phyloP scores from a whole-genome alignment of 2,329 filamentous ascomycete species.

The Alternaria brassicicola region DNA sequence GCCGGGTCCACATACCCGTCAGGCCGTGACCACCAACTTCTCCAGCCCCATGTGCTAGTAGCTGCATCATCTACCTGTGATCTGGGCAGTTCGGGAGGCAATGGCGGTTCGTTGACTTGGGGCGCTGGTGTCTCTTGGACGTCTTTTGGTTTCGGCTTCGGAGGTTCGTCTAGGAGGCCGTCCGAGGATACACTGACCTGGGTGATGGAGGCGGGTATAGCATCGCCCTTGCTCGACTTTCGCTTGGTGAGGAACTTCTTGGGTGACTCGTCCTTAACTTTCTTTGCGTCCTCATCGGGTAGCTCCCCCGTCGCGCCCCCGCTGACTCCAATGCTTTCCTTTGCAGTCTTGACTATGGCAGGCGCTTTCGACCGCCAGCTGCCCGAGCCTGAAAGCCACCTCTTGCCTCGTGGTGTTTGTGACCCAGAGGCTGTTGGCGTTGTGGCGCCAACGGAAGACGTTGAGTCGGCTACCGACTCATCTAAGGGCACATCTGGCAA shows the following conservation, averaged over 20 bases:
- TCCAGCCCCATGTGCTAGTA: conserved; percentile 49
- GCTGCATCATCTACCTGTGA: conserved; percentile 9
- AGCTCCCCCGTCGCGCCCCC: conserved; percentile 53
- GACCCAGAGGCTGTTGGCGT: conserved; percentile 23
- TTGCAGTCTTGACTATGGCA: conserved; percentile 54
- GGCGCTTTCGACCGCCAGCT: conserved; percentile 56
- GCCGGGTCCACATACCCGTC: conserved; percentile 54
- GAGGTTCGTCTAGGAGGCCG: conserved; percentile 37
- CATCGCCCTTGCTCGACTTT: conserved; percentile 54
- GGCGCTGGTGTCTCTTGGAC: conserved; percentile 15
- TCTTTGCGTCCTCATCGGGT: conserved; percentile 38
- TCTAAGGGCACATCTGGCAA: conserved; percentile 23
- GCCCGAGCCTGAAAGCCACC: conserved; percentile 53
- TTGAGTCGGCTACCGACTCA: conserved; percentile 20
- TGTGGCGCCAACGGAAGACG: conserved; percentile 18
- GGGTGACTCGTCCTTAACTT: conserved; percentile 36
- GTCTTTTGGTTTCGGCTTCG: conserved; percentile 27
- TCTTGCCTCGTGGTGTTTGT: conserved; percentile 37
- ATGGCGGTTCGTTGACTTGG: conserved; percentile 45
- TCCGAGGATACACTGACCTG: conserved; percentile 53
- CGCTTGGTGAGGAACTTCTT: conserved; percentile 51
- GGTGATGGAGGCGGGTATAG: conserved; percentile 54
- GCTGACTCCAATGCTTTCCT: conserved; percentile 54
- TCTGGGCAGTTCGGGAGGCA: conserved; percentile 52
- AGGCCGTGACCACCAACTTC: conserved; percentile 59